A percentile compares a stretch with the other conserved stretches of the same genome.
Evolutionary conservation across 2,329 filamentous ascomycete genomes (phyloP).

Genomic region (Rutstroemia sp.): DNA sequence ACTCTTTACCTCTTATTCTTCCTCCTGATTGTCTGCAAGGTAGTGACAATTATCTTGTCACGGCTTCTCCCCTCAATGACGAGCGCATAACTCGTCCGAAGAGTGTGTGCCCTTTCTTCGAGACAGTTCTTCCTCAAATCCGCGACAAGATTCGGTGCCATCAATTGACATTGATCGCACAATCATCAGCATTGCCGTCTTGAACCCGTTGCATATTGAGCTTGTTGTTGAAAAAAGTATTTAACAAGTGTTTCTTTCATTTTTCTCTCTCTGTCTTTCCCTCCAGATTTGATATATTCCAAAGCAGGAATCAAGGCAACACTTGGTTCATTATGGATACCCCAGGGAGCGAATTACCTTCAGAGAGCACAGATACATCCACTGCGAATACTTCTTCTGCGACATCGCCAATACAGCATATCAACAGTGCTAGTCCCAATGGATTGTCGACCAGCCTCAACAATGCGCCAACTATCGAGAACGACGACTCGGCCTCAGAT

Average conservation of each 20-base stretch:
- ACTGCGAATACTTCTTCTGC: constrained; percentile 18
- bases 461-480: constrained; percentile 12
- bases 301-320: constrained; percentile 1
- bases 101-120: neutral
- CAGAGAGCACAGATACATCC: constrained; percentile 26
- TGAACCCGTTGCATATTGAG: constrained; percentile 22
- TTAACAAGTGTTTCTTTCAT: constrained; percentile 20
- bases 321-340: constrained; percentile 20
- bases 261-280: constrained; percentile 18
- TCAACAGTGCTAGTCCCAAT: constrained; percentile 8
- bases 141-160: constrained; percentile 1
- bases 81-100: neutral
- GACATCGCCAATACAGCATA: constrained; percentile 11
- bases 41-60: neutral
- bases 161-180: constrained; percentile 4
- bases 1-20: no score
- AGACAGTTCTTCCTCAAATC: neutral
- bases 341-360: constrained; percentile 19
- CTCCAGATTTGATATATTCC: constrained; percentile 8
- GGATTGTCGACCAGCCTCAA: constrained; percentile 9
- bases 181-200: constrained; percentile 12
- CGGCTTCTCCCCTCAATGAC: neutral
- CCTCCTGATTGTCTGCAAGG: neutral
- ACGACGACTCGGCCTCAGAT: constrained; percentile 30
- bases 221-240: constrained; percentile 16